phyloP scores from a whole-genome alignment of 2,329 filamentous ascomycete species.

The Huntiella decipiens region DNA sequence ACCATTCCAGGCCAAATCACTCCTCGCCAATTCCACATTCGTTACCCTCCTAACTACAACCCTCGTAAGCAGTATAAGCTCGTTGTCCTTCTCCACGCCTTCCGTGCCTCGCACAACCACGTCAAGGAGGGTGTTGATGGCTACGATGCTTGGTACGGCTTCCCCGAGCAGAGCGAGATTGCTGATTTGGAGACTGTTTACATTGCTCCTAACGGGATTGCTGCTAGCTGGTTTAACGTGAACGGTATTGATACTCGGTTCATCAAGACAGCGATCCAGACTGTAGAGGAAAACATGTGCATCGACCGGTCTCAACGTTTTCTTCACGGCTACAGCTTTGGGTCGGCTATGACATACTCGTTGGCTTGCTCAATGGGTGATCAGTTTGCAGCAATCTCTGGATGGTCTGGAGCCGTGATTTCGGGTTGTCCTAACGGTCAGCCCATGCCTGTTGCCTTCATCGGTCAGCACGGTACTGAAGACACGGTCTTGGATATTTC shows the following conservation, averaged over 20 bases:
- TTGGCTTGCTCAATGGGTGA: constrained; percentile 22
- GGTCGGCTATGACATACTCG: constrained; percentile 23
- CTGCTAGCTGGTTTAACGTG: constrained; percentile 23
- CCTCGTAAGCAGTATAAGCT: constrained; percentile 20
- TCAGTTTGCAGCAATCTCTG: constrained; percentile 20
- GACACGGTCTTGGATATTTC: constrained; percentile 20
- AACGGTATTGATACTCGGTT: constrained; percentile 23
- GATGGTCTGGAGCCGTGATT: constrained; percentile 17
- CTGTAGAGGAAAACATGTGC: constrained; percentile 22
- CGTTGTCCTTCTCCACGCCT: constrained; percentile 24
- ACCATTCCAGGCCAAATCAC: constrained; percentile 13
- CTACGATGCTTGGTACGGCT: constrained; percentile 20
- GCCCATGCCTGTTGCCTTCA: constrained; percentile 19
- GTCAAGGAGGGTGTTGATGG: constrained; percentile 18
- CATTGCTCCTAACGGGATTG: constrained; percentile 23
- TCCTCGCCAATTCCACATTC: constrained; percentile 17
- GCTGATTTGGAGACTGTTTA: constrained; percentile 21
- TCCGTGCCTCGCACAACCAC: constrained; percentile 20
- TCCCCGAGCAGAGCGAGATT: constrained; percentile 16
- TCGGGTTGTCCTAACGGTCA: constrained; percentile 18
- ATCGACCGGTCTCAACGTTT: constrained; percentile 24
- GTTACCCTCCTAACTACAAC: constrained; percentile 23
- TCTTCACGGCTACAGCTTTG: constrained; percentile 25
- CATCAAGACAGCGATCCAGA: constrained; percentile 21
- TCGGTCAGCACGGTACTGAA: constrained; percentile 20